These are phyloP conservation scores for Meripilus lineatus DNA, from an alignment of 1,284 basidiomycete species.

Conservation along the genomic window DNA sequence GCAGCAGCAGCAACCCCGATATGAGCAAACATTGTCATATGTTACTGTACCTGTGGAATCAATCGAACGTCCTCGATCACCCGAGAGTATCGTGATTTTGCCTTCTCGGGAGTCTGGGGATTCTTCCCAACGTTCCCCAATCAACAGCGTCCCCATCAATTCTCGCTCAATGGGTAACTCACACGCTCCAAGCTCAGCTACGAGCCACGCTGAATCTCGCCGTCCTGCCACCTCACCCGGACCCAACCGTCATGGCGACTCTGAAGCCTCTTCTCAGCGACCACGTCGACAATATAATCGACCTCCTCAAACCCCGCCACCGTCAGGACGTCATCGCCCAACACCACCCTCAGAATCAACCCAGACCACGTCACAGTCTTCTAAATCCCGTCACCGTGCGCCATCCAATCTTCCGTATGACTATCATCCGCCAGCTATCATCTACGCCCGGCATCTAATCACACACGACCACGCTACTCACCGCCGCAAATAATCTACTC, in stretches of 20 bases:
- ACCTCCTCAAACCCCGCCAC: no score
- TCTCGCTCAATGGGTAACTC: background rate
- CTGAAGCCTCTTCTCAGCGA: background rate
- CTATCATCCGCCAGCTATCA: slow-evolving; percentile 29
- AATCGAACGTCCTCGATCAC: slow-evolving; percentile 20
- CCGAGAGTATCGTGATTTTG: slow-evolving; percentile 28
- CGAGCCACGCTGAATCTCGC: background rate
- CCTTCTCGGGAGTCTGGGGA: slow-evolving; percentile 26
- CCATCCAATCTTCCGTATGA: slow-evolving; percentile 23
- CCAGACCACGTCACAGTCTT: no score
- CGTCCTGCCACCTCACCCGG: no score
- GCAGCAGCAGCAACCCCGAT: slow-evolving; percentile 16
- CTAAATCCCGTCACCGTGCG: no score
- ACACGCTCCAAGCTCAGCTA: background rate
- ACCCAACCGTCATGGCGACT: no score
- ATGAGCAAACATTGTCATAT: slow-evolving; percentile 26
- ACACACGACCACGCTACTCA: slow-evolving; percentile 24
- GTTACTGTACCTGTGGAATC: slow-evolving; percentile 15
- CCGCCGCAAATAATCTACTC: slow-evolving; percentile 30
- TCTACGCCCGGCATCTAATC: slow-evolving; percentile 29
- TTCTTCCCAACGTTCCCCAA: slow-evolving; percentile 10
- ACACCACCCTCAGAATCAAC: no score
- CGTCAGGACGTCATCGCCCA: background rate
- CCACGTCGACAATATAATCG: no score
- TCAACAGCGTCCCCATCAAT: background rate